Evolutionary conservation across 768 basidiomycete genomes (phyloP).

Genomic region (Pisolithus sp.): DNA sequence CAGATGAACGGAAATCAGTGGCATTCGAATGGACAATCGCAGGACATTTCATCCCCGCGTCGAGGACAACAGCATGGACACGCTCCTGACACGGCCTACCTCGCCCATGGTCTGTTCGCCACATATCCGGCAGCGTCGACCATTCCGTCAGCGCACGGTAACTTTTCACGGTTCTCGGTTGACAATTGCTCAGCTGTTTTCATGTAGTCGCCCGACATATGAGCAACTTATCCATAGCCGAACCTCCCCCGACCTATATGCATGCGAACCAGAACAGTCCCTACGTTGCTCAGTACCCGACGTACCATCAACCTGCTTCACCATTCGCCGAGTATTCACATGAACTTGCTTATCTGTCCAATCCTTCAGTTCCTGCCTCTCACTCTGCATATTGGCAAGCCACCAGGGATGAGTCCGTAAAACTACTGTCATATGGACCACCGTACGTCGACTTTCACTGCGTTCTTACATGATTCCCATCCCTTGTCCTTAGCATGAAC

Average conservation of each 20-base stretch:
- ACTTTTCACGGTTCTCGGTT: slow-evolving; percentile 7
- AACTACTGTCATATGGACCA: slow-evolving; percentile 49
- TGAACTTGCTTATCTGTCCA: slow-evolving; percentile 50
- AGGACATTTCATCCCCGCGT: slow-evolving; percentile 6
- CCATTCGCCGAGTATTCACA: slow-evolving; percentile 66
- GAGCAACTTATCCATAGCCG: slow-evolving; percentile 49
- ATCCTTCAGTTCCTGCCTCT: slow-evolving; percentile 37
- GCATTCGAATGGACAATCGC: slow-evolving; percentile 18
- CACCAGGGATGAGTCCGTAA: slow-evolving; percentile 53
- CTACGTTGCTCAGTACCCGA: slow-evolving; percentile 22
- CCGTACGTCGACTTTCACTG: slow-evolving; percentile 34
- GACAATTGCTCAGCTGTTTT: slow-evolving; percentile 14
- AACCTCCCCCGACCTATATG: slow-evolving; percentile 57
- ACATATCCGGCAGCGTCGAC: slow-evolving; percentile 72
- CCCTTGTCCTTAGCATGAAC: slow-evolving; percentile 12
- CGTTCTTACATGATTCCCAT: background rate
- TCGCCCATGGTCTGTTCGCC: slow-evolving; percentile 60
- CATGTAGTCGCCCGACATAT: slow-evolving; percentile 62
- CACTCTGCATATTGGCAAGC: slow-evolving; percentile 60
- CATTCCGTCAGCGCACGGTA: slow-evolving; percentile 73
- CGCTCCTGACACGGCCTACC: slow-evolving; percentile 50
- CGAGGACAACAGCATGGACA: slow-evolving; percentile 10
- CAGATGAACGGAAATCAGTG: slow-evolving; percentile 23
- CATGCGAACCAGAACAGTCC: slow-evolving; percentile 37
- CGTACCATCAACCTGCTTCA: slow-evolving; percentile 35